Conservation (phyloP, 352 stramenopile genomes). For the Phytophthora sp. region DNA sequence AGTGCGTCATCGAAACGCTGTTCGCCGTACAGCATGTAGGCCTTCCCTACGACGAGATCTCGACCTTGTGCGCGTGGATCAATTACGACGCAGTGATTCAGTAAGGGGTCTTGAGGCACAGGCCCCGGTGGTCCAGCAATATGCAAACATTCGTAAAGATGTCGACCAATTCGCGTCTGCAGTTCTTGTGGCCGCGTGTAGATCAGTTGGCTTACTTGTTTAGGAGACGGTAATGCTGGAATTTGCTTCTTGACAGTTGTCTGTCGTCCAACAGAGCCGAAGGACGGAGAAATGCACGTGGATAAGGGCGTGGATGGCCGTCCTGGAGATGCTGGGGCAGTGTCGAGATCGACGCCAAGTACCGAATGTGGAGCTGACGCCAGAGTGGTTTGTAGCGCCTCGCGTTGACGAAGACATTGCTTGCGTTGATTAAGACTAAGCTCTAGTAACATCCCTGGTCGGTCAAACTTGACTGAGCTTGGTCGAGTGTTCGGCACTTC, state of each 20-base stretch:
- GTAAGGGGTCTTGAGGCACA: constrained; percentile 63
- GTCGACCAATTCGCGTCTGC: constrained; percentile 61
- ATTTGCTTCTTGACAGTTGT: constrained; percentile 47
- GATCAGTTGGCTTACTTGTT: constrained; percentile 68
- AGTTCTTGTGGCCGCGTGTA: constrained; percentile 74
- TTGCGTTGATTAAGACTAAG: constrained; percentile 72
- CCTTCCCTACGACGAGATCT: constrained; percentile 57
- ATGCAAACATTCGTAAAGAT: constrained; percentile 62
- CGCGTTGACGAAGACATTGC: constrained; percentile 57
- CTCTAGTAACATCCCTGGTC: constrained; percentile 71
- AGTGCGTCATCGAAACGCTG: constrained; percentile 64
- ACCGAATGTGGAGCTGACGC: constrained; percentile 58
- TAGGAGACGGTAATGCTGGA: constrained; percentile 55
- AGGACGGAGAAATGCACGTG: constrained; percentile 16
- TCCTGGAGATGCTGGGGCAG: constrained; percentile 19
- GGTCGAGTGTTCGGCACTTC: constrained; percentile 49
- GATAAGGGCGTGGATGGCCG: constrained; percentile 9
- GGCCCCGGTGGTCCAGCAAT: constrained; percentile 45
- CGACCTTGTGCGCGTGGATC: constrained; percentile 51
- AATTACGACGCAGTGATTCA: constrained; percentile 71
- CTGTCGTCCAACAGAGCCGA: neutral
- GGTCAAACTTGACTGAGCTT: constrained; percentile 63
- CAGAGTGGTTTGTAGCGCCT: constrained; percentile 49
- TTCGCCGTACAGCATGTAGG: constrained; percentile 63
- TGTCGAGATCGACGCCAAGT: constrained; percentile 54